Conservation (phyloP, 768 basidiomycete species). For the Exsudoporus frostii region DNA sequence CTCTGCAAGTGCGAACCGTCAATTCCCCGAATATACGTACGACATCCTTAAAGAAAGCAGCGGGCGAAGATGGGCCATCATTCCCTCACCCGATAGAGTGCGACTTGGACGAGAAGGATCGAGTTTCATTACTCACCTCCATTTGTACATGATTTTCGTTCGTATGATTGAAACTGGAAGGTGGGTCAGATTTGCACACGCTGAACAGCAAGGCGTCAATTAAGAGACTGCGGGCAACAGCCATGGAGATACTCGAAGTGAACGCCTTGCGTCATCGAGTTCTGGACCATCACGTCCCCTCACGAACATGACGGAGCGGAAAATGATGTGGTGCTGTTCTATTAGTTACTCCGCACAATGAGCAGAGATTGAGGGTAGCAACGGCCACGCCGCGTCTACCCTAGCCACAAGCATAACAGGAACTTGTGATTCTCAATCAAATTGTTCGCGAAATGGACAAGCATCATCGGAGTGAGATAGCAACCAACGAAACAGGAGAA, state of each 20-base stretch:
- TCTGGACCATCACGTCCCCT: background rate
- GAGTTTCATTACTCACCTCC: constrained; percentile 46
- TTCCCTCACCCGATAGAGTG: constrained; percentile 18
- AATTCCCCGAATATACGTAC: constrained; percentile 2
- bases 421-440: constrained; percentile 18
- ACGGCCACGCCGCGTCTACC: constrained; percentile 17
- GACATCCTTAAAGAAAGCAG: constrained; percentile 2
- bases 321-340: background rate
- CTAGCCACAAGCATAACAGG: constrained; percentile 7
- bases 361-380: constrained; percentile 15
- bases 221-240: background rate
- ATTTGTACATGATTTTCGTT: constrained; percentile 69
- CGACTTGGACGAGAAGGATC: constrained; percentile 14
- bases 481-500: constrained; percentile 9
- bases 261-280: background rate
- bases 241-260: background rate
- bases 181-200: constrained; percentile 14
- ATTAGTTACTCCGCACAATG: constrained; percentile 10
- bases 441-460: constrained; percentile 15
- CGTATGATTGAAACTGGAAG: constrained; percentile 66
- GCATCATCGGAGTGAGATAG: constrained; percentile 8
- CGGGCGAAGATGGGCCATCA: background rate
- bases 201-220: background rate
- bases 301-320: background rate
- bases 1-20: constrained; percentile 40